Evolutionary conservation across 345 rosid species (phyloP).

Genomic region (Erodium maritimum): DNA sequence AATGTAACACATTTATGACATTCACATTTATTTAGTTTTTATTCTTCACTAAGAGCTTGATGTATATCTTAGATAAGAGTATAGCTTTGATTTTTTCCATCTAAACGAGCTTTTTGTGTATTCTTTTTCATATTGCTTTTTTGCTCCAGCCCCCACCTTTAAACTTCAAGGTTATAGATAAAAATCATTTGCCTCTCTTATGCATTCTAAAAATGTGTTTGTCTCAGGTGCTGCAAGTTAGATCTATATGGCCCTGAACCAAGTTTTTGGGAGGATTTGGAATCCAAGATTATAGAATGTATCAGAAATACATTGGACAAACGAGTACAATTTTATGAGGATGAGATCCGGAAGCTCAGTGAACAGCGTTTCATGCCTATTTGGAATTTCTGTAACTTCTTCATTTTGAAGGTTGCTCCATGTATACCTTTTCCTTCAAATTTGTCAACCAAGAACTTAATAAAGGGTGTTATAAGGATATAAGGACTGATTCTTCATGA

Average conservation of each 20-base stretch:
- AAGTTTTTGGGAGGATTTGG: conserved; percentile 88
- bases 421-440: conserved; percentile 10
- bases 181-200: conserved; percentile 3
- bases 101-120: background rate
- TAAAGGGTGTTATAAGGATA: conserved; percentile 9
- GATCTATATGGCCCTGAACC: conserved; percentile 74
- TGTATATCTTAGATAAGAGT: background rate
- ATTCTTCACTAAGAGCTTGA: background rate
- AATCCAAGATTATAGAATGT: conserved; percentile 70
- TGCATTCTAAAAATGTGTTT: conserved; percentile 19
- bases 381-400: conserved; percentile 97
- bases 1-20: background rate
- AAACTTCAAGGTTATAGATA: background rate
- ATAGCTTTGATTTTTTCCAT: no score
- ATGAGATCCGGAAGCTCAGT: conserved; percentile 89
- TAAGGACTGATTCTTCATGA: conserved; percentile 3
- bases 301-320: conserved; percentile 78
- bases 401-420: conserved; percentile 78
- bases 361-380: conserved; percentile 89
- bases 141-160: background rate
- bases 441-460: conserved; percentile 8
- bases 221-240: conserved; percentile 81
- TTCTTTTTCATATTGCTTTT: background rate
- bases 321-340: conserved; percentile 86
- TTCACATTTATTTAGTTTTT: background rate